A percentile compares a stretch with the other conserved stretches of the same genome.
Evolutionary conservation across 164 flowering plant genomes (phyloP).

Genomic region (Taxillus chinensis): DNA sequence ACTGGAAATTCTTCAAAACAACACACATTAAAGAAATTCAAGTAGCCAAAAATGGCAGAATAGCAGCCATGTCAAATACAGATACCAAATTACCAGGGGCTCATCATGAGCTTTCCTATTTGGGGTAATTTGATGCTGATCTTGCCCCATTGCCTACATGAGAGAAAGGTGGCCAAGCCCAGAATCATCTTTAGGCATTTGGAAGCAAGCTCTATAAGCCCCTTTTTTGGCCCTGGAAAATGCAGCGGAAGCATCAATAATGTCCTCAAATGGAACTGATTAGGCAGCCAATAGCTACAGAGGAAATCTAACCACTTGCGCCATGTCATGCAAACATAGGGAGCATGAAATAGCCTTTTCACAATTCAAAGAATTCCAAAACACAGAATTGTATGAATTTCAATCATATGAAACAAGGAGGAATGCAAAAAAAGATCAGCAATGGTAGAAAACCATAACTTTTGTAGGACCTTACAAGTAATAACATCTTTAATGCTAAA

Average conservation of each 20-base stretch:
- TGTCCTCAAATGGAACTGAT: conserved; percentile 20
- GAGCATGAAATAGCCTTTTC: conserved; percentile 9
- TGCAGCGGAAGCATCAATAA: conserved; percentile 57
- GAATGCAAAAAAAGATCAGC: neutral
- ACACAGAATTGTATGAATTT: neutral
- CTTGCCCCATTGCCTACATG: conserved; percentile 23
- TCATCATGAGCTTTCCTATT: conserved; percentile 8
- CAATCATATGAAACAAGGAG: conserved; percentile 1
- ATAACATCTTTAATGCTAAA: conserved; percentile 6
- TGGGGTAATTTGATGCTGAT: conserved; percentile 22
- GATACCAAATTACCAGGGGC: neutral
- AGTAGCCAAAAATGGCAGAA: conserved; percentile 15
- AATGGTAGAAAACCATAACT: neutral
- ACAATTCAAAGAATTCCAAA: conserved; percentile 2
- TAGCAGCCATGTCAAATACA: neutral
- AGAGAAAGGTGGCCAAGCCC: conserved; percentile 34
- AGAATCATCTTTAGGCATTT: conserved; percentile 40
- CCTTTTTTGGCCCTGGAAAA: conserved; percentile 61
- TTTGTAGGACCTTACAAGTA: neutral
- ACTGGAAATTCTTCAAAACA: conserved; percentile 18
- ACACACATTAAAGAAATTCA: conserved; percentile 15
- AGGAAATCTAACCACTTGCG: conserved; percentile 9
- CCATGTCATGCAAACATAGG: neutral
- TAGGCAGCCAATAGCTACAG: conserved; percentile 25
- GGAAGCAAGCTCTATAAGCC: conserved; percentile 44